Evolutionary conservation across 805 yeast species (phyloP), one percentile per base, ranked within the genome.

Genomic region (Pichia cabralensis): DNA sequence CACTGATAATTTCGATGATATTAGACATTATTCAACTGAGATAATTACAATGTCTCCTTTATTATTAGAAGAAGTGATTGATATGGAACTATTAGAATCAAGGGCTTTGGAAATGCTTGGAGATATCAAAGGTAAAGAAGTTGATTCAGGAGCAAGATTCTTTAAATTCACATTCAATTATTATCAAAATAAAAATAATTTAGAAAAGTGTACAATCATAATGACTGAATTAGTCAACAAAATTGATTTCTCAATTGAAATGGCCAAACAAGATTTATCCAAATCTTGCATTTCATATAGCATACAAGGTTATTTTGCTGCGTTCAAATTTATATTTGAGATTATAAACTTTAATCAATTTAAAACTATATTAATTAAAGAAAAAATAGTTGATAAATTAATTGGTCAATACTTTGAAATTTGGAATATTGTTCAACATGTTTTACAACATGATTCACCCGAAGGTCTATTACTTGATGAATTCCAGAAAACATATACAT

Each of bases 61-160:
- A 1, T 45, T 58, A 1, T 42, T 62, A 8, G 49, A 52, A 6
- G 19, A 27, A 8, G 18, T 33, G 12, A 33, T 49, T 10, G 44
- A 51, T 26, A 36, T 52, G 19, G 43, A 44, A 12, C 35, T 52
- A 15, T 43, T 48, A 6, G 27, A 45, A 10, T 14, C 22, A 1
- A 48, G 58, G 30, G 46, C 58, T 4, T 25, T 59, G 12, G 15
- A 34, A 1, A 42, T 64, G 30, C 45, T 70, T 27, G 40, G 48
- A 19, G 65, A 65, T 33, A 51, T 69, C 42, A 67, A 61, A 54
- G 74, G 79, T 25, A 73, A 86, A 35, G 73, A 67, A 38, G 77
- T 82, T 29, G 96, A 86, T 39, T 78, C 83, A 17, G 95, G 88
- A 8, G 86, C 95, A 0, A 69, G 76, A 26, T 60, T 77, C 12